Conservation (phyloP, 1,284 basidiomycete genomes). For the Tilletia horrida region DNA sequence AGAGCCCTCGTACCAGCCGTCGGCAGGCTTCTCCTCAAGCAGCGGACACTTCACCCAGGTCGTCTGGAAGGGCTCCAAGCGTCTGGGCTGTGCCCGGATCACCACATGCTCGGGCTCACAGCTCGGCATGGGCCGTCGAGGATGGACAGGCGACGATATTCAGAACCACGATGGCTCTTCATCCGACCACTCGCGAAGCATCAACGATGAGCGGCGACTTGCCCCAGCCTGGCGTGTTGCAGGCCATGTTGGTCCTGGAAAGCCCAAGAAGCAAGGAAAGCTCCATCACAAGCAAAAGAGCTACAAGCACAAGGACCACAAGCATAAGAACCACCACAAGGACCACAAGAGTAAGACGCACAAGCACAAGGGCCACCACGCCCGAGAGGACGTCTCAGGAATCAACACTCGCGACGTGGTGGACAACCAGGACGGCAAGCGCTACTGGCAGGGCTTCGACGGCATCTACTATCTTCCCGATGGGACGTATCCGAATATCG, state of each 20-base stretch:
- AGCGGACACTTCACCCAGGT: conserved; percentile 23
- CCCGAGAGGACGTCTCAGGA: neutral
- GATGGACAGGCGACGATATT: neutral
- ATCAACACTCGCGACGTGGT: neutral
- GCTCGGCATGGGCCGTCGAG: conserved; percentile 7
- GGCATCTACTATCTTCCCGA: neutral
- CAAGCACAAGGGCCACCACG: neutral
- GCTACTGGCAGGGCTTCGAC: neutral
- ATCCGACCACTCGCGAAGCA: neutral
- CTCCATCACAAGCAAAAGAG: neutral
- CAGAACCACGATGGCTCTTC: neutral
- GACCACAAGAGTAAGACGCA: neutral
- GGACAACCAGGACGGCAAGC: neutral
- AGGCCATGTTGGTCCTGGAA: neutral
- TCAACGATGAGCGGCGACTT: no score
- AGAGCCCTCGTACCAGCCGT: neutral
- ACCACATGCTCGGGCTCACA: conserved; percentile 10
- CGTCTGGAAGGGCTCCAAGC: conserved; percentile 21
- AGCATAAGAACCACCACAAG: neutral
- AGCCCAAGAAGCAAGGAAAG: neutral
- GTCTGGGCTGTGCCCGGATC: conserved; percentile 20
- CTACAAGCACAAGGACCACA: neutral
- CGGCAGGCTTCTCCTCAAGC: conserved; percentile 3
- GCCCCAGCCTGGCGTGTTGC: no score
- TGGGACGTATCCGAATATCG: neutral